Percentiles rank a stretch among this genome's conserved stretches.
phyloP scores from a whole-genome alignment of 148 eudicot species.

The Cornus kousa region DNA sequence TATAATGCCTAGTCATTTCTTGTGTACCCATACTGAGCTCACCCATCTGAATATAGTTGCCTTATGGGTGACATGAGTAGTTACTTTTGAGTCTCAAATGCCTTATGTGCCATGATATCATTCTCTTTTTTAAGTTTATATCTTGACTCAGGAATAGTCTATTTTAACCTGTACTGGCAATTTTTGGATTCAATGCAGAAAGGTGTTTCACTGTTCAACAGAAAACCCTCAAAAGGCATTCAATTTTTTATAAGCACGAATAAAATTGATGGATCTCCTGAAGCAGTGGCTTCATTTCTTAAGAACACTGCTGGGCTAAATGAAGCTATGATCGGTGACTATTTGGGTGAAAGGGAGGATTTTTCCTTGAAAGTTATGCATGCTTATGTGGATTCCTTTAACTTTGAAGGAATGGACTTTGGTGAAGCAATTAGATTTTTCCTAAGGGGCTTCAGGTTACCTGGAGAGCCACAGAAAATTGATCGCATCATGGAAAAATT shows the following conservation, averaged over 20 bases:
- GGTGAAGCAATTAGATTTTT: slow-evolving; percentile 95
- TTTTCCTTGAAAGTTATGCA: slow-evolving; percentile 95
- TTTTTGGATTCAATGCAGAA: slow-evolving; percentile 60
- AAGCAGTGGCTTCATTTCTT: slow-evolving; percentile 77
- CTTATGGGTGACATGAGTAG: neutral
- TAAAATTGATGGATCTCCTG: slow-evolving; percentile 77
- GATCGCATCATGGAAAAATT: slow-evolving; percentile 99
- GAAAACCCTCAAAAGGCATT: slow-evolving; percentile 94
- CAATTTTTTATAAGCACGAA: slow-evolving; percentile 76
- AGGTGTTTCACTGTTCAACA: slow-evolving; percentile 81
- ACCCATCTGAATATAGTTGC: neutral
- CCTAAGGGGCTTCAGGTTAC: slow-evolving; percentile 92
- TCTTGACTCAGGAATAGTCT: neutral
- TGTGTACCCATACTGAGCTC: neutral
- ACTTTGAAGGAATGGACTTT: slow-evolving; percentile 85
- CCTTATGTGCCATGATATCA: neutral
- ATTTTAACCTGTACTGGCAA: slow-evolving; percentile 14
- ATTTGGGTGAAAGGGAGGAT: slow-evolving; percentile 94
- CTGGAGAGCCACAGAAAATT: slow-evolving; percentile 99
- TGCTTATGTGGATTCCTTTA: slow-evolving; percentile 92
- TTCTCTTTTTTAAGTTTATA: slow-evolving; percentile 5
- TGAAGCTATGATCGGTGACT: slow-evolving; percentile 88
- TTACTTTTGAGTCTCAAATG: neutral
- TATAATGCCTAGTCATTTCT: slow-evolving; percentile 5
- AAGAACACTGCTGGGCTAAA: slow-evolving; percentile 85